Percentiles rank a stretch among this genome's conserved stretches.
These are phyloP conservation scores for Coemansia sp. DNA, from an alignment of 192 early-diverging fungal species.

Conservation along the genomic window DNA sequence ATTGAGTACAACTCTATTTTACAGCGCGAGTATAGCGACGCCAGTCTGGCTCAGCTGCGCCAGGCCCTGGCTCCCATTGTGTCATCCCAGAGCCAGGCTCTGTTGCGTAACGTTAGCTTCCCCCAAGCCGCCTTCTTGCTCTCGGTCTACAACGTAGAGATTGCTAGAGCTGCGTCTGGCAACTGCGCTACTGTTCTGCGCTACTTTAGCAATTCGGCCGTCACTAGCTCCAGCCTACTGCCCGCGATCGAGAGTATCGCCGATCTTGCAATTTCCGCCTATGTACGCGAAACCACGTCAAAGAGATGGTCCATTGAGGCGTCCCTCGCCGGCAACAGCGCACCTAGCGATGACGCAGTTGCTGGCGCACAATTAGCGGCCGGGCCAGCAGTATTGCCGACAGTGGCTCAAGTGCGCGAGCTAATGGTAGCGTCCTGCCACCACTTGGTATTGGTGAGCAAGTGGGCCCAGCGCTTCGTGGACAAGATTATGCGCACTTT, in stretches of 20 bases:
- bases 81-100: constrained; percentile 56
- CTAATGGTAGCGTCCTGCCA: constrained; percentile 67
- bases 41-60: constrained; percentile 50
- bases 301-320: constrained; percentile 32
- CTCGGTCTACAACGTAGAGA: constrained; percentile 82
- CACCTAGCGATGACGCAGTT: constrained; percentile 11
- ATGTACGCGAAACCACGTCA: constrained; percentile 44
- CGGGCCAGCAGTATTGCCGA: constrained; percentile 8
- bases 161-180: constrained; percentile 67
- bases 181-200: constrained; percentile 70
- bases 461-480: constrained; percentile 62
- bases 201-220: constrained; percentile 87
- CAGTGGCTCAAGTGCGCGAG: constrained; percentile 58
- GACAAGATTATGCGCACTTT: constrained; percentile 61
- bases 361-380: not conserved
- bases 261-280: constrained; percentile 54
- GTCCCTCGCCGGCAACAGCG: constrained; percentile 21
- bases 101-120: constrained; percentile 67
- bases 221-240: constrained; percentile 73
- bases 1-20: constrained; percentile 85
- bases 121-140: constrained; percentile 79
- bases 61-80: constrained; percentile 48
- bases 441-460: constrained; percentile 69
- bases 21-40: constrained; percentile 49
- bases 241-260: constrained; percentile 77